Percentiles rank a stretch among this genome's conserved stretches.
Conservation (phyloP, 805 yeast genomes). For the Kuraishia cidri region DNA sequence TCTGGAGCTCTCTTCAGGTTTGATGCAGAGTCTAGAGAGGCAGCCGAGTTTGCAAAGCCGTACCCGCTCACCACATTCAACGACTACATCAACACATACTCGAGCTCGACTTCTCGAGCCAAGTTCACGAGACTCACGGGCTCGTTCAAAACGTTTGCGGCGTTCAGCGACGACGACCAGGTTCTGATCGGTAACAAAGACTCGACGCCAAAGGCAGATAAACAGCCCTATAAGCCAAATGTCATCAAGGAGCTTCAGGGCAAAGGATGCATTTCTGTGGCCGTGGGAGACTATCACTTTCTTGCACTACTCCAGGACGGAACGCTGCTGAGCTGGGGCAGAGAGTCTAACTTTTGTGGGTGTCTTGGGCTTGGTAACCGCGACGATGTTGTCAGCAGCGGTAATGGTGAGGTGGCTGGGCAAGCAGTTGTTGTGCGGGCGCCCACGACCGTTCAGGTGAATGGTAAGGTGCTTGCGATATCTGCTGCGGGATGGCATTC, state of each 20-base stretch:
- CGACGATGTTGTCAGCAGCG: constrained; percentile 6
- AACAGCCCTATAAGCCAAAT: constrained; percentile 12
- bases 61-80: constrained; percentile 20
- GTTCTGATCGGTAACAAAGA: constrained; percentile 28
- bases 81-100: constrained; percentile 16
- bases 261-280: constrained; percentile 41
- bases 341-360: constrained; percentile 54
- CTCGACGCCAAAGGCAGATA: constrained; percentile 8
- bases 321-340: constrained; percentile 56
- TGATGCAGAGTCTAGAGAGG: constrained; percentile 12
- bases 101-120: constrained; percentile 11
- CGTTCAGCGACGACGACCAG: constrained; percentile 42
- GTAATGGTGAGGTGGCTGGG: constrained; percentile 19
- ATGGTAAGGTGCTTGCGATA: constrained; percentile 45
- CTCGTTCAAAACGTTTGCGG: constrained; percentile 42
- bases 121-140: constrained; percentile 45
- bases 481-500: constrained; percentile 82
- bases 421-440: constrained; percentile 22
- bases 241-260: constrained; percentile 33
- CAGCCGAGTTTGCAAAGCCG: constrained; percentile 6
- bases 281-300: constrained; percentile 66
- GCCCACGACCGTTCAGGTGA: constrained; percentile 31
- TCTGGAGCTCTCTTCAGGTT: constrained; percentile 31
- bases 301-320: constrained; percentile 57
- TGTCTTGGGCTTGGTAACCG: constrained; percentile 56